Base-by-base conservation (phyloP, 2,329 filamentous ascomycete genomes). In the Diaporthe vexans region DNA sequence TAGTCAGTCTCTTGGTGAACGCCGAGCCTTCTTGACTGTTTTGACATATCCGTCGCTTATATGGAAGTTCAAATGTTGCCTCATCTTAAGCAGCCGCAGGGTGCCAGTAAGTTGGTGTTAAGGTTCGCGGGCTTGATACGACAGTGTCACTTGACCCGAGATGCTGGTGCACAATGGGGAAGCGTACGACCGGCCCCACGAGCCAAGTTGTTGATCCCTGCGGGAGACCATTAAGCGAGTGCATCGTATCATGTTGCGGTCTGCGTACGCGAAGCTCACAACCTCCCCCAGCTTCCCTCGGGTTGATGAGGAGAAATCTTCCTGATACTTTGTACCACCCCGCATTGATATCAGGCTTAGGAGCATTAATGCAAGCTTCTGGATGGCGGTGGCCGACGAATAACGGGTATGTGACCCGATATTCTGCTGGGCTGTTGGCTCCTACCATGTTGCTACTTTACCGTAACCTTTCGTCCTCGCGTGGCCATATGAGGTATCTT, bases 111-210 rank as follows among this genome's bases (percentile, higher is more conserved):
- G 8, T 40, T 13, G 33, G 29, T 54, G 46, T 8, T 54, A 54
- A 68, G 46, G 63, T 68, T 68, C 48, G 21, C 46, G 33, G 48
- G n/a, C 40, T 54, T 52, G 63, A 68, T 68, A 68, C 63, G 63
- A 68, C 63, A 68, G 33, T 68, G 26, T 68, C 63, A 68, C 63
- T 68, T 68, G 63, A 68, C 63, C 63, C 63, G 63, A 68, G 63
- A 40, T 68, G 63, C 63, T 26, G 63, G 63, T 68, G 63, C 63
- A 54, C 33, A 54, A 52, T 54, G 63, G 63, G 48, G 48, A 54
- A 68, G 48, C 33, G 63, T 54, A 26, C 33, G 9, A 68, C n/a
- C 46, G 48, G 63, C 63, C 63, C 63, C 63, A 68, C 48, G 63
- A 68, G 63, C 63, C 63, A 40, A 54, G 48, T 2, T 37, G 48